phyloP scores from a whole-genome alignment of 768 basidiomycete genomes.

The Tremella fuciformis region DNA sequence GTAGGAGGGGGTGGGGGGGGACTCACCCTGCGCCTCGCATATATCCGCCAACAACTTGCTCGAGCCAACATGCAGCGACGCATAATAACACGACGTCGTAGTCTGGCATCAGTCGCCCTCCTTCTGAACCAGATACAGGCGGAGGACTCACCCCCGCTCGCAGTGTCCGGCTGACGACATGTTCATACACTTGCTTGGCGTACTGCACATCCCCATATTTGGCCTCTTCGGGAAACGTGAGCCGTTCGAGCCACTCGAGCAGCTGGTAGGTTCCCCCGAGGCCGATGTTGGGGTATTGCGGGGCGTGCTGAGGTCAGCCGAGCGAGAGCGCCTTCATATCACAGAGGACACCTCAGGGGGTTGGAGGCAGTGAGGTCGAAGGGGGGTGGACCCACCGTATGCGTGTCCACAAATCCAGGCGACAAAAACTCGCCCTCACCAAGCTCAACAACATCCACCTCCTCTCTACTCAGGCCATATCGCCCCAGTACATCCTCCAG shows the following conservation, averaged over 20 bases:
- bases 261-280: conserved; percentile 77
- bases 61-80: conserved; percentile 71
- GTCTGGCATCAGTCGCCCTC: conserved; percentile 59
- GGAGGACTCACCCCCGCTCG: conserved; percentile 66
- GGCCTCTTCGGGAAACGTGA: conserved; percentile 85
- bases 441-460: conserved; percentile 53
- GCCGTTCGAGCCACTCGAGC: conserved; percentile 76
- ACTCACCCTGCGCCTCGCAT: conserved; percentile 61
- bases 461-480: conserved; percentile 54
- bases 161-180: conserved; percentile 69
- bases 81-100: conserved; percentile 91
- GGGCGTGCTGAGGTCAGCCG: conserved; percentile 62
- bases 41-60: conserved; percentile 79
- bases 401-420: conserved; percentile 88
- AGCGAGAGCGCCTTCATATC: not conserved
- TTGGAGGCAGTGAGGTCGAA: not conserved
- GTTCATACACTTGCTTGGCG: conserved; percentile 66
- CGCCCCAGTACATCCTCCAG: conserved; percentile 57
- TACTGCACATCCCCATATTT: conserved; percentile 69
- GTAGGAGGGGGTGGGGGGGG: not conserved
- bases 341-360: not conserved
- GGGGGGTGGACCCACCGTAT: conserved; percentile 62
- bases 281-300: conserved; percentile 59
- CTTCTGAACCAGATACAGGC: not conserved
- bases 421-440: conserved; percentile 64